These are phyloP conservation scores for Endotrypanum monterogeii DNA, from an alignment of 208 protist genomes.

Conservation along the genomic window DNA sequence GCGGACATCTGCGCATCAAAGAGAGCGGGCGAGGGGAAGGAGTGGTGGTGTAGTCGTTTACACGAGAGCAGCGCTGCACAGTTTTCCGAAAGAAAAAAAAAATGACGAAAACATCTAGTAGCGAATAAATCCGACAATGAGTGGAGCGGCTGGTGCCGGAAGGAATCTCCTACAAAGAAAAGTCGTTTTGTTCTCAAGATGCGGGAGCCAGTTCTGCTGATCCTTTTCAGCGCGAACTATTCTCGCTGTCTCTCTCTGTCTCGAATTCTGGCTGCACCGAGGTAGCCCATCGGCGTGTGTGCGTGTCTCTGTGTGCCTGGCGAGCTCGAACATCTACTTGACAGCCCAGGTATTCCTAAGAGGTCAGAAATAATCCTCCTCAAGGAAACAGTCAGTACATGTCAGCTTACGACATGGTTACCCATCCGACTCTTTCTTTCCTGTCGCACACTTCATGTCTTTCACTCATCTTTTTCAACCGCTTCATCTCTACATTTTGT, in stretches of 20 bases:
- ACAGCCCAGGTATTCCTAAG: no score
- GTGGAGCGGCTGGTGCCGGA: not conserved
- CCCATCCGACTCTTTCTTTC: not conserved
- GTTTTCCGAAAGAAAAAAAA: not conserved
- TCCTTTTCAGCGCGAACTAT: no score
- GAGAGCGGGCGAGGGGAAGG: no score
- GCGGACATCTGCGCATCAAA: no score
- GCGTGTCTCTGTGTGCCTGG: not conserved
- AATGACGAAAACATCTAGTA: not conserved
- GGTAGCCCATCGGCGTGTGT: no score
- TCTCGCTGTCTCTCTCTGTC: no score
- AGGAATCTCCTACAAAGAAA: not conserved
- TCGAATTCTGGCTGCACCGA: no score
- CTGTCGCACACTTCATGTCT: not conserved
- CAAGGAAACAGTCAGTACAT: not conserved
- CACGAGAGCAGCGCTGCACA: no score
- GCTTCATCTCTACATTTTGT: slow-evolving; percentile 1
- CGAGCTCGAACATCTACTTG: not conserved
- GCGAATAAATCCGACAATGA: not conserved
- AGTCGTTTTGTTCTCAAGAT: not conserved
- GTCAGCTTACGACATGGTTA: not conserved
- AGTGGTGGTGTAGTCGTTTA: no score
- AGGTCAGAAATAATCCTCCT: not conserved
- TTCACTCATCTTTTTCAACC: not conserved
- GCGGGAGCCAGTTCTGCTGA: not conserved